Evolutionary conservation across 768 basidiomycete genomes (phyloP).

Genomic region (Tricholoma saponaceum): DNA sequence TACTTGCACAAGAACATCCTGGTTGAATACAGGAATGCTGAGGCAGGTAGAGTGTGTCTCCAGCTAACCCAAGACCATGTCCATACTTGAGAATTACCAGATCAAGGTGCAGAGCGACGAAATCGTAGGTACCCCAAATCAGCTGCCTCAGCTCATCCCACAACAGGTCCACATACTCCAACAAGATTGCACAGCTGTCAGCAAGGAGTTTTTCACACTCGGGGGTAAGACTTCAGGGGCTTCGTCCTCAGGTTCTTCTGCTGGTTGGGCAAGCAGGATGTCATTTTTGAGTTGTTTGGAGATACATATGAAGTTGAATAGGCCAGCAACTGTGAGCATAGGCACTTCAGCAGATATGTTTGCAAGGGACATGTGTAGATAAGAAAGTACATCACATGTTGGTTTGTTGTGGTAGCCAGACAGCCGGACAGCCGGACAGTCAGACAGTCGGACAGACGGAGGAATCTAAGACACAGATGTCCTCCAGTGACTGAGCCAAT

Average conservation of each 20-base stretch:
- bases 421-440: background rate
- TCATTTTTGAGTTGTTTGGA: background rate
- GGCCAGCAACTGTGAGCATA: background rate
- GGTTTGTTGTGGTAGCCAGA: background rate
- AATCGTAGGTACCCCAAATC: background rate
- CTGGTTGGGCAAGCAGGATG: background rate
- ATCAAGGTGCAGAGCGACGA: background rate
- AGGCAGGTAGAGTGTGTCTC: background rate
- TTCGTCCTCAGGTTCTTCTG: background rate
- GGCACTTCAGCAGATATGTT: background rate
- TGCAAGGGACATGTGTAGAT: background rate
- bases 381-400: background rate
- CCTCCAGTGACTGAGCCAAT: background rate
- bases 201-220: background rate
- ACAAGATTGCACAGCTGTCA: background rate
- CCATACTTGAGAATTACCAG: background rate
- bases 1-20: background rate
- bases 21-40: background rate
- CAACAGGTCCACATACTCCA: background rate
- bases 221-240: background rate
- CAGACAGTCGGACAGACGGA: too few species aligned
- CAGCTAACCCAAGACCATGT: background rate
- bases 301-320: background rate
- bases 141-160: background rate
- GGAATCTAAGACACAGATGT: background rate